Conservation (phyloP, 176 grass and related monocot genomes). For the Rhynchospora breviuscula region DNA sequence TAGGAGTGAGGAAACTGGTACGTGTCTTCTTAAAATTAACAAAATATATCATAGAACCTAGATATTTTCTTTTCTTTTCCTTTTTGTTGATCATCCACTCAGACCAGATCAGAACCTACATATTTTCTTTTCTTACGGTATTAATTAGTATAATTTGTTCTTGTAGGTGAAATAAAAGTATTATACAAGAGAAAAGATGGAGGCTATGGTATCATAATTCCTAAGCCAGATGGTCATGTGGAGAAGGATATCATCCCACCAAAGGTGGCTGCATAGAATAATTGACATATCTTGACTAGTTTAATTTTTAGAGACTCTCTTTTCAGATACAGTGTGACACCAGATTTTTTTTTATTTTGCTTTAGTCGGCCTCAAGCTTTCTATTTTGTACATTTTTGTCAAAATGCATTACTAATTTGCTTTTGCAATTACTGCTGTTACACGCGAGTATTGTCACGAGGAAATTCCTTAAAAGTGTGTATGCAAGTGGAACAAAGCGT, state of each 20-base stretch:
- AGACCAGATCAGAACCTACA: background rate
- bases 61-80: background rate
- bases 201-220: slow-evolving; percentile 72
- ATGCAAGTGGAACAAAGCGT: background rate
- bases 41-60: background rate
- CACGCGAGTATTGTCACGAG: background rate
- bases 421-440: background rate
- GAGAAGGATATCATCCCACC: slow-evolving; percentile 28
- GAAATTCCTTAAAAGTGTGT: background rate
- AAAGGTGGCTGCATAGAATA: background rate
- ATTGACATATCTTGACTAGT: background rate
- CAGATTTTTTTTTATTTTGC: background rate
- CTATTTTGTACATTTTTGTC: background rate
- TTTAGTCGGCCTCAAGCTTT: background rate
- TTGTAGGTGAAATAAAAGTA: slow-evolving; percentile 68
- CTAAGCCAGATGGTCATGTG: slow-evolving; percentile 53
- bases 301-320: background rate
- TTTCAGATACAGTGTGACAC: slow-evolving; percentile 15
- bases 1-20: slow-evolving; percentile 73
- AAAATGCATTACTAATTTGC: background rate
- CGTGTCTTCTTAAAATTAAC: background rate
- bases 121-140: background rate
- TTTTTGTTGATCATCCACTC: background rate
- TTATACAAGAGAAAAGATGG: slow-evolving; percentile 82
- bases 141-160: background rate